Evolutionary conservation across 768 basidiomycete species (phyloP).

Genomic region (Suillus discolor): DNA sequence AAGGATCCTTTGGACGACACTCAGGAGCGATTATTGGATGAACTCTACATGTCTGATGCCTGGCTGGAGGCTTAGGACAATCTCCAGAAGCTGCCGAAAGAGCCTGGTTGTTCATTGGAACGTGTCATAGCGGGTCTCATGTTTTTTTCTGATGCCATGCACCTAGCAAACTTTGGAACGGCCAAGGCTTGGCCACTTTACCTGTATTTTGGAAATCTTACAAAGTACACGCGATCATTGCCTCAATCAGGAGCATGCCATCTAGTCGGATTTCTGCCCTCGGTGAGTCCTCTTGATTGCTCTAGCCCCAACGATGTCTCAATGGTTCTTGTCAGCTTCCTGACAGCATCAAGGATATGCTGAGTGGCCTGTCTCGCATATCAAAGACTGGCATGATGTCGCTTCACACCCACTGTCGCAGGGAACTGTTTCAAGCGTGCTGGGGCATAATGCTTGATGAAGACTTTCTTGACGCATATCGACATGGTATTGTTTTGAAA

Average conservation of each 20-base stretch:
- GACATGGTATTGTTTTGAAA: constrained; percentile 16
- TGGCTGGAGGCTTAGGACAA: no score
- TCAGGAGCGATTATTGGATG: no score
- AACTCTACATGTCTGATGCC: no score
- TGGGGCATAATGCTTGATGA: constrained; percentile 9
- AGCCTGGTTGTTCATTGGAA: no score
- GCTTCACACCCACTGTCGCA: constrained; percentile 7
- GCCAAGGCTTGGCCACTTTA: no score
- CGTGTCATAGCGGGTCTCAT: no score
- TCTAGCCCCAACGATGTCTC: not conserved
- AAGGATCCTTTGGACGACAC: constrained; percentile 3
- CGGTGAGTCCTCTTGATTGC: constrained; percentile 20
- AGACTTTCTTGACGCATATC: constrained; percentile 14
- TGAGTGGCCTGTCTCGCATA: not conserved
- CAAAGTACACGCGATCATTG: constrained; percentile 11
- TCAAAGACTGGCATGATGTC: not conserved
- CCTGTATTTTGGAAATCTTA: no score
- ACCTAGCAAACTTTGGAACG: no score
- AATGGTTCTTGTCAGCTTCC: not conserved
- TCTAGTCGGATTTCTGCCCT: constrained; percentile 11
- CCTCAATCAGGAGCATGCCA: constrained; percentile 18
- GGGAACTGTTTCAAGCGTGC: constrained; percentile 13
- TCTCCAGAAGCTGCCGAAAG: no score
- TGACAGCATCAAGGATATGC: no score
- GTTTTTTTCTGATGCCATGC: no score